Evolutionary conservation across 768 basidiomycete genomes (phyloP).

Genomic region (Tulasnella sp.): DNA sequence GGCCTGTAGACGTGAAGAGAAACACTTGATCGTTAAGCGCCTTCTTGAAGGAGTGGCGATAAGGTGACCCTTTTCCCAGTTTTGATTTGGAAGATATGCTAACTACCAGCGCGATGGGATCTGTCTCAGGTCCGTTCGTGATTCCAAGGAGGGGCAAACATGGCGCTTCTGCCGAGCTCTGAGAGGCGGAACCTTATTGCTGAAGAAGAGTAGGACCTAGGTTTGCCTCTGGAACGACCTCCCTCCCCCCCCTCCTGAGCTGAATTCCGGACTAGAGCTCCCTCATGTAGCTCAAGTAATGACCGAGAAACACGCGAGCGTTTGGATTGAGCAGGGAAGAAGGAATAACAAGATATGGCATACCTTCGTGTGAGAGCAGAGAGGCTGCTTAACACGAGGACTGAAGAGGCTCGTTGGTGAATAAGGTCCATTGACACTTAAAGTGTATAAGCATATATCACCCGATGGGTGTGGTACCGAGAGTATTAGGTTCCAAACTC

Average conservation of each 20-base stretch:
- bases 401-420: too few relatives aligned
- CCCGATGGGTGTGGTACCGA: too few relatives aligned
- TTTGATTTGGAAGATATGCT: slow-evolving; percentile 95
- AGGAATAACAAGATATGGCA: too few relatives aligned
- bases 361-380: too few relatives aligned
- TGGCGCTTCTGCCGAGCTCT: slow-evolving; percentile 77
- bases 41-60: too few relatives aligned
- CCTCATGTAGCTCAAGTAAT: slow-evolving; percentile 72
- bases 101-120: slow-evolving; percentile 91
- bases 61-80: slow-evolving; percentile 35
- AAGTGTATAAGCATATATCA: too few relatives aligned
- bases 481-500: too few relatives aligned
- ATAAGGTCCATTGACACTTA: too few relatives aligned
- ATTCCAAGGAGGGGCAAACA: slow-evolving; percentile 66
- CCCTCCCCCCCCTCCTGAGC: background rate
- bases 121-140: slow-evolving; percentile 88
- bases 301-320: background rate
- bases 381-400: too few relatives aligned
- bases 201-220: slow-evolving; percentile 90
- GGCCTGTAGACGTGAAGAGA: slow-evolving; percentile 90
- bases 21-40: slow-evolving; percentile 42
- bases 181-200: slow-evolving; percentile 95
- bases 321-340: too few relatives aligned
- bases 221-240: slow-evolving; percentile 19
- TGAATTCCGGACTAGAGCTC: slow-evolving; percentile 57